Evolutionary conservation across 208 protist species (phyloP).

Genomic region (Jaenimonas drosophilae): DNA sequence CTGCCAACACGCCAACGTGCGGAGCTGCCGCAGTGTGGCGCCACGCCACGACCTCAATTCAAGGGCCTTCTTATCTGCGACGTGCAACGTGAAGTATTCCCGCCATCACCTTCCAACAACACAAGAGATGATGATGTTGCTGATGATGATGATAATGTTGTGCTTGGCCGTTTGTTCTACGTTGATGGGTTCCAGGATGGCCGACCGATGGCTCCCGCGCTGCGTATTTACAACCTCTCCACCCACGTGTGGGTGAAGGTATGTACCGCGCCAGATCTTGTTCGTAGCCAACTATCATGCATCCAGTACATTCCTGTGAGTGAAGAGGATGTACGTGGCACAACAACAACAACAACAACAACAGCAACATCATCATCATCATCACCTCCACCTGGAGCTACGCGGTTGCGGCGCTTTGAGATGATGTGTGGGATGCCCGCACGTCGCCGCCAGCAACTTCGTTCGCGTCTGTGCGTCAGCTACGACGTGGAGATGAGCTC

Average conservation of each 20-base stretch:
- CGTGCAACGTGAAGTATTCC: conserved; percentile 19
- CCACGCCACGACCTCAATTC: conserved; percentile 31
- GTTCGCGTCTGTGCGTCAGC: conserved; percentile 30
- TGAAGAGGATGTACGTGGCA: background rate
- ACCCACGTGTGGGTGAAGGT: conserved; percentile 30
- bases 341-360: background rate
- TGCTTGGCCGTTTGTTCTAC: conserved; percentile 31
- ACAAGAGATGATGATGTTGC: too few species aligned
- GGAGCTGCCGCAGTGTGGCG: conserved; percentile 36
- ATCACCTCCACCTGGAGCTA: background rate
- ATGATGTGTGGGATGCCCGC: conserved; percentile 40
- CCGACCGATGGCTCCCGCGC: conserved; percentile 21
- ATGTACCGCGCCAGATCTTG: conserved; percentile 29
- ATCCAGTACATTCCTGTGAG: conserved; percentile 9
- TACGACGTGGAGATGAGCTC: conserved; percentile 17
- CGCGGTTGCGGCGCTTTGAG: conserved; percentile 20
- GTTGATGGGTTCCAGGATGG: conserved; percentile 39
- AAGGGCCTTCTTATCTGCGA: conserved; percentile 34
- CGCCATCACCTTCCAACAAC: conserved; percentile 4
- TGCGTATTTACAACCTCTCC: conserved; percentile 28
- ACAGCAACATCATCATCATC: background rate
- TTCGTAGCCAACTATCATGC: conserved; percentile 23
- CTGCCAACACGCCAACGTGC: conserved; percentile 21
- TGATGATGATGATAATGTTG: background rate
- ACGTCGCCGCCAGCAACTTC: conserved; percentile 20